Evolutionary conservation across 345 rosid genomes (phyloP).

Genomic region (Diplotaxis tenuifolia): DNA sequence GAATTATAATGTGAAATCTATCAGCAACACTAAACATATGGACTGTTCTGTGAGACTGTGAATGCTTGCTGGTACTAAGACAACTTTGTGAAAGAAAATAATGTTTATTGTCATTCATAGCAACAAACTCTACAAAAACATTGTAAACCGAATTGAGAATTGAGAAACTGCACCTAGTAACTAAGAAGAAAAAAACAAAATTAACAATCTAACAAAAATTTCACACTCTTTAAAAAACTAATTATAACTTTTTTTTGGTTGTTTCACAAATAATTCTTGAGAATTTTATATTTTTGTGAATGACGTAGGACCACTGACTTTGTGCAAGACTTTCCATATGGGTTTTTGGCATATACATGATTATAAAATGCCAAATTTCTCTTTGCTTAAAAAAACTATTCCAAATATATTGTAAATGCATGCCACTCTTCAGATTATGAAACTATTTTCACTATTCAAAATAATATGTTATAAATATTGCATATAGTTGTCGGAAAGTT

Average conservation of each 20-base stretch:
- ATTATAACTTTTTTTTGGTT: too few species aligned
- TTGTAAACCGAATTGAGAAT: neutral
- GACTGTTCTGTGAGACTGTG: neutral
- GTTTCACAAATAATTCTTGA: too few species aligned
- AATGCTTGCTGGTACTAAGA: neutral
- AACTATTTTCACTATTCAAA: too few species aligned
- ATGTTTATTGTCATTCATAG: too few species aligned
- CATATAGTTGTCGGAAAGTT: neutral
- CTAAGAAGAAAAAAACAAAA: too few species aligned
- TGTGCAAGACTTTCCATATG: neutral
- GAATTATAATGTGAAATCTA: too few species aligned
- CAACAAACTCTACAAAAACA: neutral
- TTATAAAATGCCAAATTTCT: neutral
- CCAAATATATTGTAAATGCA: neutral
- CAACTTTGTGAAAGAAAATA: neutral
- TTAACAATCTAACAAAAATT: too few species aligned
- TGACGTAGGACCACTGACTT: neutral
- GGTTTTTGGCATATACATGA: neutral
- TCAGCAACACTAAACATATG: too few species aligned
- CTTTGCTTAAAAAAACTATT: neutral
- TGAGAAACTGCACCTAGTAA: too few species aligned
- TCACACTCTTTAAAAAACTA: too few species aligned
- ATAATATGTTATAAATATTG: too few species aligned
- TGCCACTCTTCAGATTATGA: neutral
- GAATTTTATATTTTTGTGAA: neutral